phyloP scores from a whole-genome alignment of 1,284 basidiomycete genomes.

The Farysia itapuensis region DNA sequence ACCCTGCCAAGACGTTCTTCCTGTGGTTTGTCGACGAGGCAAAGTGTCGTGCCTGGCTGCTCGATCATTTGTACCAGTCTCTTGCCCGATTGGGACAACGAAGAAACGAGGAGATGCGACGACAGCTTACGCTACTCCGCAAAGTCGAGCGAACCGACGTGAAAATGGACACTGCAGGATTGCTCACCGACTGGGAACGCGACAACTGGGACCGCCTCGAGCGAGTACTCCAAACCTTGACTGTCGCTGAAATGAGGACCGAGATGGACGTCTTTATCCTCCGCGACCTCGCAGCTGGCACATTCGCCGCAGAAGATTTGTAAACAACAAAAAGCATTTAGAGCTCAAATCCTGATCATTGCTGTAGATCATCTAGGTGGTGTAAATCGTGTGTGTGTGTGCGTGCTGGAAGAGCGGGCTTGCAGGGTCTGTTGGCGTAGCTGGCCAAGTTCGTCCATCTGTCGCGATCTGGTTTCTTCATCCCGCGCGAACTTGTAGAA shows the following conservation, averaged over 20 bases:
- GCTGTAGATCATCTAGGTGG: too few relatives aligned
- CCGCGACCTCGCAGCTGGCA: slow-evolving; percentile 29
- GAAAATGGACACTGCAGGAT: slow-evolving; percentile 36
- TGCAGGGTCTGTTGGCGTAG: slow-evolving; percentile 73
- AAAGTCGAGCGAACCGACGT: slow-evolving; percentile 54
- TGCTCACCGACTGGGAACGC: slow-evolving; percentile 48
- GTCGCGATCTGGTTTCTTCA: slow-evolving; percentile 70
- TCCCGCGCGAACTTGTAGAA: slow-evolving; percentile 85
- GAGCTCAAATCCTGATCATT: too few relatives aligned
- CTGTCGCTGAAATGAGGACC: slow-evolving; percentile 41
- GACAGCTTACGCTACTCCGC: slow-evolving; percentile 34
- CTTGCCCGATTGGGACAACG: slow-evolving; percentile 39
- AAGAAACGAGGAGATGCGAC: slow-evolving; percentile 44
- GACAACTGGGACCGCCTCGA: slow-evolving; percentile 33
- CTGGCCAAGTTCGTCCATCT: slow-evolving; percentile 76
- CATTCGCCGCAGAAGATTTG: slow-evolving; percentile 9
- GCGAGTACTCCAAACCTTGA: slow-evolving; percentile 25
- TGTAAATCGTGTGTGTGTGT: too few relatives aligned
- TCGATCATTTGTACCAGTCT: slow-evolving; percentile 54
- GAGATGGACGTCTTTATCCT: slow-evolving; percentile 45
- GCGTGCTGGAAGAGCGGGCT: too few relatives aligned
- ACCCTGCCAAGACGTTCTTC: slow-evolving; percentile 55
- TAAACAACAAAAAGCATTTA: too few relatives aligned
- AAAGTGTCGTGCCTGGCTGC: slow-evolving; percentile 51
- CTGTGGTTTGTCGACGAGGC: slow-evolving; percentile 56